phyloP scores from a whole-genome alignment of 129 eudicot genomes.

The Silybum marianum region DNA sequence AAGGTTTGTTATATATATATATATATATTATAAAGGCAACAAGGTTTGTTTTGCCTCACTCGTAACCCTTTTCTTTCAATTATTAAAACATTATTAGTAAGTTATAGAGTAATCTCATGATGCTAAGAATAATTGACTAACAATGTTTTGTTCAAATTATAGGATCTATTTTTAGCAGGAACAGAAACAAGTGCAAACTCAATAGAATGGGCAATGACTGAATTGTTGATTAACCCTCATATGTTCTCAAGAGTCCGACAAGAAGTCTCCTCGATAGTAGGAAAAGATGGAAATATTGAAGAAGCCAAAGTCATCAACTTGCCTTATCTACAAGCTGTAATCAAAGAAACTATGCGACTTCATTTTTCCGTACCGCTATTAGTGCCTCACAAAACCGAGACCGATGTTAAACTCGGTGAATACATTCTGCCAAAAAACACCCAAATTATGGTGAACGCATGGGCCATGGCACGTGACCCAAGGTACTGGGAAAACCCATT shows the following conservation, averaged over 20 bases:
- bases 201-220: slow-evolving; percentile 25
- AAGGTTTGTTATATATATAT: no score
- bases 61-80: no score
- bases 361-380: slow-evolving; percentile 3
- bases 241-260: background rate
- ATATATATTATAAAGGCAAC: no score
- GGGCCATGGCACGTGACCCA: slow-evolving; percentile 27
- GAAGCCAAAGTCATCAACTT: background rate
- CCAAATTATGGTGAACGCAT: slow-evolving; percentile 14
- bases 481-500: background rate
- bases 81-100: no score
- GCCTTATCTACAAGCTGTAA: slow-evolving; percentile 21
- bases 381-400: slow-evolving; percentile 4
- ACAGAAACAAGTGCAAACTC: slow-evolving; percentile 1
- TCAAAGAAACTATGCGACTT: slow-evolving; percentile 17
- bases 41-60: no score
- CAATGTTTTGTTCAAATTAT: background rate
- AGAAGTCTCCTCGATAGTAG: slow-evolving; percentile 13
- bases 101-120: no score
- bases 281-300: background rate
- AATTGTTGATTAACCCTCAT: background rate
- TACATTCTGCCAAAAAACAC: slow-evolving; percentile 16
- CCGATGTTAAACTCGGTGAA: background rate
- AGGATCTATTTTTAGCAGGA: slow-evolving; percentile 17
- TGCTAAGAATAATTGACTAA: background rate